These are phyloP conservation scores for Sclerotiophoma versabilis DNA, from an alignment of 2,329 filamentous ascomycete genomes.

Conservation along the genomic window DNA sequence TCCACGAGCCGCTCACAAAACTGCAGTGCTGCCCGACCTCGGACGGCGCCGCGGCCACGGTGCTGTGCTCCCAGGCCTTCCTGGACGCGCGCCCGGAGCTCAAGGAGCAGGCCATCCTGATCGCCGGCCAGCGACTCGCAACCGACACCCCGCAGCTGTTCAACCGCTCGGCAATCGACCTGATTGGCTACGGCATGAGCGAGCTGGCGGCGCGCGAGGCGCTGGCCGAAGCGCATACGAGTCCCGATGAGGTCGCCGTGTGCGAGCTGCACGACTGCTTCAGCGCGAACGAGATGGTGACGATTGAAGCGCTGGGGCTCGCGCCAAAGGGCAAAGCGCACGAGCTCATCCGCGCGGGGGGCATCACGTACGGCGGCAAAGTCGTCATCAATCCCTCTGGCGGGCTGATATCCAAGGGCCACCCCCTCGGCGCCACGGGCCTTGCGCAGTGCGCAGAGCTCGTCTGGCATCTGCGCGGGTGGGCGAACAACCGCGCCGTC, in stretches of 20 bases:
- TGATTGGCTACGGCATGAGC: conserved; percentile 89
- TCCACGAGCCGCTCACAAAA: conserved; percentile 89
- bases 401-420: conserved; percentile 93
- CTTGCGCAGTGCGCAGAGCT: conserved; percentile 94
- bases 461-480: conserved; percentile 93
- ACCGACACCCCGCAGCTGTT: conserved; percentile 84
- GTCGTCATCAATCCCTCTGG: conserved; percentile 92
- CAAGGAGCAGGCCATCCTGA: conserved; percentile 80
- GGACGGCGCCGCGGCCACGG: conserved; percentile 86
- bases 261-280: conserved; percentile 98
- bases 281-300: conserved; percentile 91
- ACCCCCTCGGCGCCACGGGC: conserved; percentile 93
- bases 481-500: conserved; percentile 87
- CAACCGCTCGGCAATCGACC: conserved; percentile 80
- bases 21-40: conserved; percentile 98
- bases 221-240: conserved; percentile 73
- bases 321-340: conserved; percentile 82
- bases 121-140: conserved; percentile 87
- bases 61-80: conserved; percentile 89
- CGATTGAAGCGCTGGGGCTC: conserved; percentile 85
- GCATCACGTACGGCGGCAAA: conserved; percentile 88
- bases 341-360: conserved; percentile 83
- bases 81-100: conserved; percentile 84
- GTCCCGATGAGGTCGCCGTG: conserved; percentile 74
- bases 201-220: conserved; percentile 73